Evolutionary conservation across 345 rosid species (phyloP), one percentile per base, ranked within the genome.

Genomic region (Combretum micranthum): DNA sequence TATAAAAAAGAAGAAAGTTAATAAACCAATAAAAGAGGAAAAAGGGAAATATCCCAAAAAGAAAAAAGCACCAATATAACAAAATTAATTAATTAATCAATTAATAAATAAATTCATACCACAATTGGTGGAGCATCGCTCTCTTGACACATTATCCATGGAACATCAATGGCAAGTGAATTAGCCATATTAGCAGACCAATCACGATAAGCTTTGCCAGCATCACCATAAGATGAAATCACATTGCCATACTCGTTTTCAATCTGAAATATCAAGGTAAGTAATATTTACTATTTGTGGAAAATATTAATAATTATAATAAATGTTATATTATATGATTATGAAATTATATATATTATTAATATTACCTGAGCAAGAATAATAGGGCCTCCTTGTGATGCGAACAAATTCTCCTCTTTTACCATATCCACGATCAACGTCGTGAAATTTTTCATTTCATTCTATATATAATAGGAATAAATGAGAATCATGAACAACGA

Each of bases 101-200:
- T 45, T 13, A 13, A 3, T 45, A 13, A 13, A 48, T 3, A 13
- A 20, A 17, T 12, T 5, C 13, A 52, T 52, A 77, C 81, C 75
- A 82, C 75, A 6, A 88, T 83, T 16, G 52, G 10, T 9, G 97
- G 95, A 37, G 93, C 93, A 21, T 81, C 64, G 0, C 52, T 56
- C 50, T 90, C 82, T 55, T 83, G 86, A 72, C 97, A 90, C 90
- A 84, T 83, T 18, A 90, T 72, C 96, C 96, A 85, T 37, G 97
- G 97, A 20, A 90, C 80, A 4, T 87, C 94, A 11, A 82, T 76
- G 48, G 81, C 53, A 17, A 70, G 75, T 0, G 81, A 75, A 32
- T 66, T 65, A 7, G 96, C 97, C 94, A 87, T 76, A 19, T 71
- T 68, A 0, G 91, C 82, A 48, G 88, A 85, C 97, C 96, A 90